phyloP scores from a whole-genome alignment of 2,329 filamentous ascomycete species.

The Alternaria sp. region DNA sequence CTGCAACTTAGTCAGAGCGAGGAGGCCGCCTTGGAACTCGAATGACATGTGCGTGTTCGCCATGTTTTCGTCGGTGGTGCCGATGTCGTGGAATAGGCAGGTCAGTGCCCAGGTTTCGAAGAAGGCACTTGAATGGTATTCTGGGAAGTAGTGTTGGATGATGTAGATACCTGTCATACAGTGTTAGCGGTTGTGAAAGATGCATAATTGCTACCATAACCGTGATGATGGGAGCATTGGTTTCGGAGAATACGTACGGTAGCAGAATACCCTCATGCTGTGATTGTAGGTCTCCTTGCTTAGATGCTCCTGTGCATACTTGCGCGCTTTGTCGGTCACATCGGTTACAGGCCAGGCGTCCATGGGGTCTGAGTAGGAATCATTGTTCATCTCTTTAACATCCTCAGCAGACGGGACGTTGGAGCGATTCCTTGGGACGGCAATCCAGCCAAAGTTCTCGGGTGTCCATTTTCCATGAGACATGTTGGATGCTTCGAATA shows the following conservation, averaged over 20 bases:
- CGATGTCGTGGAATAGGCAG: conserved; percentile 7
- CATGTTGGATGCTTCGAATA: background rate
- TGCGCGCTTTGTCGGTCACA: background rate
- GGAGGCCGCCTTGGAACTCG: conserved; percentile 3
- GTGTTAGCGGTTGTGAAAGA: background rate
- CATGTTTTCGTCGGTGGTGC: background rate
- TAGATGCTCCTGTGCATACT: background rate
- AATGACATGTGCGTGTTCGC: background rate
- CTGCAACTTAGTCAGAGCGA: background rate
- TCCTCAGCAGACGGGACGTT: background rate
- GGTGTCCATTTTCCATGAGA: background rate
- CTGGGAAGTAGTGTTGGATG: background rate
- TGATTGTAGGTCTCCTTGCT: background rate
- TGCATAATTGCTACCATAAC: fast-evolving
- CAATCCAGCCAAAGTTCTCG: background rate
- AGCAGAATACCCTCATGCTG: conserved; percentile 2
- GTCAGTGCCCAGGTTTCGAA: conserved; percentile 5
- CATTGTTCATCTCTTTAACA: background rate
- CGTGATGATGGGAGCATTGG: too few relatives aligned
- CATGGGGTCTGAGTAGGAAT: background rate
- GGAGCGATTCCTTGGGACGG: background rate
- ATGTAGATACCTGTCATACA: background rate
- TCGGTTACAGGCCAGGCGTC: background rate
- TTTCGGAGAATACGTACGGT: background rate
- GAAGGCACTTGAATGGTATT: background rate